Evolutionary conservation across 768 basidiomycete species (phyloP).

Genomic region (Leccinum boreale): DNA sequence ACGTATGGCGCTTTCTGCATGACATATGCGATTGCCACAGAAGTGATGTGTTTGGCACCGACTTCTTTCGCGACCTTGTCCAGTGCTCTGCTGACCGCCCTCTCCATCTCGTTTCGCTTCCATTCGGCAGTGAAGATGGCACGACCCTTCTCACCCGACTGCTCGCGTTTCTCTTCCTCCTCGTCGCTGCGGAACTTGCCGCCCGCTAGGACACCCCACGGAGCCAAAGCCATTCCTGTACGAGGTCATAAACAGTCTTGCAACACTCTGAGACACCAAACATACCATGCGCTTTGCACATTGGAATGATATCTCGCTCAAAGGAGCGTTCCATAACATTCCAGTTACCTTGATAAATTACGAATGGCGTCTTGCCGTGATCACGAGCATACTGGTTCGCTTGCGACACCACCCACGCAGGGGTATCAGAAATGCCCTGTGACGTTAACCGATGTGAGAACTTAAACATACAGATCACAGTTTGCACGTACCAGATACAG

Average conservation of each 20-base stretch:
- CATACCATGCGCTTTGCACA: constrained; percentile 27
- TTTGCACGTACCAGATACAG: constrained; percentile 28
- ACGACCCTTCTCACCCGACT: constrained; percentile 16
- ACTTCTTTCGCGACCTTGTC: constrained; percentile 51
- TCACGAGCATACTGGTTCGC: constrained; percentile 42
- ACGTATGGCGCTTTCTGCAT: constrained; percentile 53
- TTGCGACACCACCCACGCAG: constrained; percentile 40
- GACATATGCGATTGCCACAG: constrained; percentile 45
- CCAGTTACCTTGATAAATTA: constrained; percentile 42
- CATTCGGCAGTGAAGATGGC: constrained; percentile 23
- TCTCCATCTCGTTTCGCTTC: constrained; percentile 46
- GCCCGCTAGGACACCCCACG: constrained; percentile 34
- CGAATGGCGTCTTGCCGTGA: constrained; percentile 43
- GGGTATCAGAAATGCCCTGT: constrained; percentile 31
- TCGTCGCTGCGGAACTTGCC: constrained; percentile 33
- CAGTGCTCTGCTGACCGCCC: constrained; percentile 39
- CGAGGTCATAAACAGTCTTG: not conserved
- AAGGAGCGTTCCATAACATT: constrained; percentile 35
- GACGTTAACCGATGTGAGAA: not conserved
- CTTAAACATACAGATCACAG: too few relatives aligned
- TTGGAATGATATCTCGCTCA: constrained; percentile 43
- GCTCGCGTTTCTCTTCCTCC: constrained; percentile 28
- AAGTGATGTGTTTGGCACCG: constrained; percentile 44
- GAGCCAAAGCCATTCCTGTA: constrained; percentile 35
- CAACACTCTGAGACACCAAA: not conserved